Base-by-base conservation (phyloP, 1,139 yeast genomes). In the Pichia sp. region DNA sequence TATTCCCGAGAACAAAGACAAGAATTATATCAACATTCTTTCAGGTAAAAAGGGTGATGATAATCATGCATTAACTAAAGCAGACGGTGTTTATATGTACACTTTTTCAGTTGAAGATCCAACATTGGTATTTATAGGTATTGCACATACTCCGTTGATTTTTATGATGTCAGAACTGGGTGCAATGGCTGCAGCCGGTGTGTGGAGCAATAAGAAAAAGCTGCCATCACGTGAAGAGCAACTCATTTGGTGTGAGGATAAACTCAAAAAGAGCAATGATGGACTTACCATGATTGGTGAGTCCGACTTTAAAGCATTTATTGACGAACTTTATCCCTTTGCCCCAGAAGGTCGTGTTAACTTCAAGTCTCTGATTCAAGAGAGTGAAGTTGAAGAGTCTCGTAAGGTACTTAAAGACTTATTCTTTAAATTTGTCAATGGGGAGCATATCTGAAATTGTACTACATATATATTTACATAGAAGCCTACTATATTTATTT, bases 81-180 rank as follows among this genome's bases (percentile, higher is more conserved):
- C 43, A 48, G 46, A 48, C 40, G 71, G 71, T 7, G 56, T 69
- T 18, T 69, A 59, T 49, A 53, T 59, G 36, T 53, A 68, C 46
- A 64, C 69, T 1, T 69, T 69, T 43, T 44, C 62, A 18, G 61
- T 65, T 36, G 57, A 59, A 5, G 74, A 69, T 46, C 71, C 72
- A 14, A 63, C 71, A 1, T 51, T 69, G 20, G 70, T 66, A 0
- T 53, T 61, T 9, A 60, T 62, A 8, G 72, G 73, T 1, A 60
- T 66, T 1, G 58, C 69, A 1, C 56, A 64, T 14, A 62, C 69
- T 9, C 61, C 66, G 3, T 50, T 67, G 24, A 65, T 66, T 43
- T 69, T 69, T 54, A 66, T 63, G 43, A 56, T 68, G 4, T 65
- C 68, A 33, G 74, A 69, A 21, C 21, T 19, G 6, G 21, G 21